phyloP scores from a whole-genome alignment of 2,329 filamentous ascomycete species.

The Claviceps pazoutovae region DNA sequence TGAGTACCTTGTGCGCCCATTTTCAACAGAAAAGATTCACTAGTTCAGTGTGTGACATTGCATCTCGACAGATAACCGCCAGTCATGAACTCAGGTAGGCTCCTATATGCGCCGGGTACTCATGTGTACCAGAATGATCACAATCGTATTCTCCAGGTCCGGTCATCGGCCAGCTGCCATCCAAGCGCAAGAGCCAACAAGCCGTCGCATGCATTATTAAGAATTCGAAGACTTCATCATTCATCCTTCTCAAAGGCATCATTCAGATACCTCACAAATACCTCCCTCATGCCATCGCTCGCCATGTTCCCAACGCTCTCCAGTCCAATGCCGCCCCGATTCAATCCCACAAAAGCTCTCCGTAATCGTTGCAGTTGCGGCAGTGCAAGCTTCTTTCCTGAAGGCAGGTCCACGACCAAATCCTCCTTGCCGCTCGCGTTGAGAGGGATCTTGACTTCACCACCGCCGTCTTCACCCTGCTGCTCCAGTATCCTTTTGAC shows the following conservation, averaged over 20 bases:
- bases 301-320: slow-evolving; percentile 41
- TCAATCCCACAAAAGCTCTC: slow-evolving; percentile 64
- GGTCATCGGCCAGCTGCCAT: not conserved
- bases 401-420: slow-evolving; percentile 49
- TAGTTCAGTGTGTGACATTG: too few relatives aligned
- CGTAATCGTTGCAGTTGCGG: slow-evolving; percentile 66
- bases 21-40: too few relatives aligned
- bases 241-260: slow-evolving; percentile 47
- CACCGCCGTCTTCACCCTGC: slow-evolving; percentile 55
- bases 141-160: too few relatives aligned
- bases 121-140: too few relatives aligned
- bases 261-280: slow-evolving; percentile 54
- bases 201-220: too few relatives aligned
- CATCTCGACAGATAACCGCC: too few relatives aligned
- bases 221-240: not conserved
- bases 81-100: not conserved
- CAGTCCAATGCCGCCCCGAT: slow-evolving; percentile 52
- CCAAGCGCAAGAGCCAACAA: not conserved
- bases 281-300: slow-evolving; percentile 42
- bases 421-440: slow-evolving; percentile 26
- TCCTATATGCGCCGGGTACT: not conserved
- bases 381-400: slow-evolving; percentile 47
- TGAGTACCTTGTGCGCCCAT: too few relatives aligned
- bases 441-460: slow-evolving; percentile 36
- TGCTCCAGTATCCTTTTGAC: slow-evolving; percentile 55